A percentile compares a stretch with the other conserved stretches of the same genome.
Conservation (phyloP, 768 basidiomycete genomes). For the Lactarius indigo region DNA sequence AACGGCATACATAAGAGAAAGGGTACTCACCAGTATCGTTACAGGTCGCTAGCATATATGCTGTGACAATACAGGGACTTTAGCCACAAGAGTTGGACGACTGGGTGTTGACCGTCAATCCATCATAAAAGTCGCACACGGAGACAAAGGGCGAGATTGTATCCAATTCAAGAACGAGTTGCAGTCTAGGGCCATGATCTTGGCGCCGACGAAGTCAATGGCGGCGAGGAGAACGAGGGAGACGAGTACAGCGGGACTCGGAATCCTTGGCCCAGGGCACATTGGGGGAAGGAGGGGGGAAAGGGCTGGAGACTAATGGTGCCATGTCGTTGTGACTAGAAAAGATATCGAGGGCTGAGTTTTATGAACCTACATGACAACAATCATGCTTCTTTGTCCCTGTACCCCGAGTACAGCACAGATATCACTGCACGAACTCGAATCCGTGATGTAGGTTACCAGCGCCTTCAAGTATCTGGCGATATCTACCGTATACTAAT, state of each 20-base stretch:
- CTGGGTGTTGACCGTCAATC: not conserved
- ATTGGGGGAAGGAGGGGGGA: not conserved
- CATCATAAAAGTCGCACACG: not conserved
- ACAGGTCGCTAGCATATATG: slow-evolving; percentile 11
- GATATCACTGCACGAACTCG: too few relatives aligned
- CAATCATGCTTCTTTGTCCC: too few relatives aligned
- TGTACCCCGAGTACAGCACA: too few relatives aligned
- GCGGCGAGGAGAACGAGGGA: not conserved
- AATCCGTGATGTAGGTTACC: too few relatives aligned
- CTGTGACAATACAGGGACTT: slow-evolving; percentile 10
- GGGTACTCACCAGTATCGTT: slow-evolving; percentile 4
- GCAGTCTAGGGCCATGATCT: slow-evolving; percentile 8
- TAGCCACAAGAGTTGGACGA: slow-evolving; percentile 7
- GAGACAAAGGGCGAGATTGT: not conserved
- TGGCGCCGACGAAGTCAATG: not conserved
- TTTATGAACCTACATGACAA: too few relatives aligned
- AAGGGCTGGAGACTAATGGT: not conserved
- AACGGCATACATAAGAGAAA: not conserved
- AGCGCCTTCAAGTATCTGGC: too few relatives aligned
- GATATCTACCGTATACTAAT: too few relatives aligned
- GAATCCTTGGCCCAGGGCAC: not conserved
- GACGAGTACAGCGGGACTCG: not conserved
- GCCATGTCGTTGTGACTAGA: not conserved
- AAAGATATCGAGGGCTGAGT: not conserved
- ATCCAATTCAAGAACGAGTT: slow-evolving; percentile 3